These are phyloP conservation scores for Trypanosoma platydactyli DNA, from an alignment of 208 protist species.

Conservation along the genomic window DNA sequence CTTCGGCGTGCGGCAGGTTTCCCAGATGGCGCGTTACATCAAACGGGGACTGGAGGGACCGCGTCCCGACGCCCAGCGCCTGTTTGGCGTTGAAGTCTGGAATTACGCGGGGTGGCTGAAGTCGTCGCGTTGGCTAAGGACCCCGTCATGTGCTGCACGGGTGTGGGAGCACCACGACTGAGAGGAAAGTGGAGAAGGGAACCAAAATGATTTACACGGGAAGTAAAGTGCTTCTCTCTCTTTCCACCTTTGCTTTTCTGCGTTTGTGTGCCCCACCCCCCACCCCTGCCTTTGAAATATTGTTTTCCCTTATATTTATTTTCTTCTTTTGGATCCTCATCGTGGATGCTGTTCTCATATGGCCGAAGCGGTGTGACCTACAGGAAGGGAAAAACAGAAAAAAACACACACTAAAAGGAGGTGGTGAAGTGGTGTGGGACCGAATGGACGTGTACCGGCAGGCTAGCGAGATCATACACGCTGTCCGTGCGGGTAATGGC, in stretches of 20 bases:
- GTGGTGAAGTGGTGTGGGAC: background rate
- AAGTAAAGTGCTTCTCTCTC: background rate
- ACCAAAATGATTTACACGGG: background rate
- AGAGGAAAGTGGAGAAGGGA: background rate
- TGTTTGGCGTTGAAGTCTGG: slow-evolving; percentile 16
- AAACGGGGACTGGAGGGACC: background rate
- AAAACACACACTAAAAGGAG: slow-evolving; percentile 10
- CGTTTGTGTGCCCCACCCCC: too few relatives aligned
- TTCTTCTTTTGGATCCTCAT: background rate
- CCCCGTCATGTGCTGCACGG: slow-evolving; percentile 20
- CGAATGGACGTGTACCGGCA: slow-evolving; percentile 89
- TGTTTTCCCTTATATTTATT: too few relatives aligned
- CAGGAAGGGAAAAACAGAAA: slow-evolving; percentile 3
- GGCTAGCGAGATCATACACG: slow-evolving; percentile 71
- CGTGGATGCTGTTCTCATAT: too few relatives aligned
- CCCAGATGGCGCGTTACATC: slow-evolving; percentile 11
- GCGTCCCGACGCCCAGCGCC: background rate
- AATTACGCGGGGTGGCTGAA: slow-evolving; percentile 34
- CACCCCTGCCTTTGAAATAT: too few relatives aligned
- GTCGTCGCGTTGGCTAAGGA: slow-evolving; percentile 17
- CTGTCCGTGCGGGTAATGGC: slow-evolving; percentile 71
- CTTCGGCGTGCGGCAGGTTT: slow-evolving; percentile 14
- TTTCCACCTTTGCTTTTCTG: slow-evolving; percentile 9
- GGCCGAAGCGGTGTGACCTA: background rate
- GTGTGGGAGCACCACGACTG: slow-evolving; percentile 45